Evolutionary conservation across 345 rosid genomes (phyloP), one percentile per base, ranked within the genome.

Genomic region (Citrus reticulata): DNA sequence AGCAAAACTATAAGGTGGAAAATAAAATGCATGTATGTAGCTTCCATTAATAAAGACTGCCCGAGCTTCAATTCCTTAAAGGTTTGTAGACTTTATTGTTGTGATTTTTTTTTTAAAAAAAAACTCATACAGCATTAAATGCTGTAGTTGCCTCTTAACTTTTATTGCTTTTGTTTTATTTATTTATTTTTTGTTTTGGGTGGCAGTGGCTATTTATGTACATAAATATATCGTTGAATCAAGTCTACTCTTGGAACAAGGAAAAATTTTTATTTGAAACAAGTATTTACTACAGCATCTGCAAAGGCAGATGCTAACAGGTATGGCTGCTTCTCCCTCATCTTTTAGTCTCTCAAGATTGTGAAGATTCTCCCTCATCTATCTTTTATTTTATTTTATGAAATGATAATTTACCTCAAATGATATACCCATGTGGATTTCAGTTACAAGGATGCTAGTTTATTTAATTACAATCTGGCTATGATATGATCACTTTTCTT

Each of bases 171-270:
- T 70, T 54, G 22, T 17, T 54, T 54, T 54, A 54, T 17, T 54
- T 54, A 54, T 54, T 54, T 54, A 54, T 54, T 70, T 49, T 62
- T 73, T 39, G 7, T 39, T 39, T 16, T 54, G 58, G 42, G 66
- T 74, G 57, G 75, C 85, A 76, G 84, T 73, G 83, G 61, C 71
- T 76, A 62, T 40, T 67, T 67, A 9, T 77, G 83, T 81, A 71
- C 51, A 79, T 74, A 79, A 65, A 32, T 32, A 57, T 16, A 39
- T 74, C 25, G 27, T 46, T 51, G 70, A 61, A 64, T 68, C 70
- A 80, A 30, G 54, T 42, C 29, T 19, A 9, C 19, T n/a, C 17
- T 34, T 54, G 77, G 54, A 54, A 70, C 59, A 51, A 49, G 60
- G 78, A 42, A 66, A 70, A 64, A 30, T 25, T 39, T 72, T 55